Evolutionary conservation across 176 grass and related monocot genomes (phyloP), one percentile per base, ranked within the genome.

Genomic region (Zoysia japonica): DNA sequence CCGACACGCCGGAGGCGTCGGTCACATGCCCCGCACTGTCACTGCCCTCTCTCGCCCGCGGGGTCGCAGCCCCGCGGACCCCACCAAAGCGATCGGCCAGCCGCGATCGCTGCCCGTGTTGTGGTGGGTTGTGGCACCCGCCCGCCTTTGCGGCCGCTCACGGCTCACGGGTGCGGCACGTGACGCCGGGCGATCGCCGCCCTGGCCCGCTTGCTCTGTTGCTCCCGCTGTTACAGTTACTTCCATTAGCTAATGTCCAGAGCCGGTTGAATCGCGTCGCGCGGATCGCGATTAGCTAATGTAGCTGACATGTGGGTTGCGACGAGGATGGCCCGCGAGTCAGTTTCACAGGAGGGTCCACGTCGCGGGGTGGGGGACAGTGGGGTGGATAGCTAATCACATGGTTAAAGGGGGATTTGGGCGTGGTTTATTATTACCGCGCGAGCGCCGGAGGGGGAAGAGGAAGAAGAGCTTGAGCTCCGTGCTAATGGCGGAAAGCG

Each of bases 401-500:
- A 37, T 68, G 49, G 76, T 79, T 84, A 84, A 76, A 48, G 55
- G 41, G 47, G 71, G 56, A 84, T 75, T 84, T 66, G 47, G 48
- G 28, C 35, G 42, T 87, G 57, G 65, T 44, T 70, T 71, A 47
- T 76, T 70, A 37, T 53, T 73, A 78, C 61, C 61, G 44, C 69
- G 68, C 81, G 65, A 45, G 45, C 74, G 55, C 13, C 74, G 83
- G 83, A 65, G 49, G 7, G 46, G 57, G 14, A 19, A 9, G 40
- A 39, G 53, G 17, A 35, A 11, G 19, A 2, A 44, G 88, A 59
- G 83, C 61, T 83, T 68, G 55, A 65, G 77, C 71, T 76, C 65
- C 76, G 46, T 88, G 77, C 70, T 67, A 84, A 91, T 91, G 89
- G 82, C 78, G 68, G 85, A 82, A 82, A 91, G 82, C 85, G 85